A percentile compares a stretch with the other conserved stretches of the same genome.
phyloP scores from a whole-genome alignment of 371 early-diverging fungal genomes.

The Mortierella sp. region DNA sequence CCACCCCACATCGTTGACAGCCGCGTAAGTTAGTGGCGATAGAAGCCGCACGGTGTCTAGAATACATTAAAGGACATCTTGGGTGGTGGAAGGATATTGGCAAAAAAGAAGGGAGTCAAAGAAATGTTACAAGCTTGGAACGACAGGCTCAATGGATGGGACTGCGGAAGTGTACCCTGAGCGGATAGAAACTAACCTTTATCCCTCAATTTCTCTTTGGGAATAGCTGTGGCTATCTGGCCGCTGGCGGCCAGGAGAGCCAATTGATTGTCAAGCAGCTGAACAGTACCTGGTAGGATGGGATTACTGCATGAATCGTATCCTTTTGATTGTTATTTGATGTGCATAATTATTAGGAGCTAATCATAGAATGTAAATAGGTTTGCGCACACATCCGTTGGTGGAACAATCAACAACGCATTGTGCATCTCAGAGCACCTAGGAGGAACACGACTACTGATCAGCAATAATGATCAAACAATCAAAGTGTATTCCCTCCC shows the following conservation, averaged over 20 bases:
- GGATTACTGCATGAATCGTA: background rate
- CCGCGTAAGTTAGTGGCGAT: constrained; percentile 33
- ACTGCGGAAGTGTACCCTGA: constrained; percentile 14
- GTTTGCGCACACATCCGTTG: constrained; percentile 80
- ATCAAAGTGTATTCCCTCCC: constrained; percentile 90
- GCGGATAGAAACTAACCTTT: constrained; percentile 6
- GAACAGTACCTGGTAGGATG: constrained; percentile 72
- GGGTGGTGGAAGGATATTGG: too few relatives aligned
- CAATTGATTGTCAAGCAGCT: constrained; percentile 88
- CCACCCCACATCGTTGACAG: constrained; percentile 77
- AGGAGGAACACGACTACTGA: constrained; percentile 76
- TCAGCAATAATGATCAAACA: constrained; percentile 95
- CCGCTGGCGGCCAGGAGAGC: constrained; percentile 91
- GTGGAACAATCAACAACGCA: constrained; percentile 93
- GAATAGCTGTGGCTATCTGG: constrained; percentile 79
- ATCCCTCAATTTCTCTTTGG: background rate
- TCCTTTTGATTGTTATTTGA: background rate
- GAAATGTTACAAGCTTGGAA: constrained; percentile 5
- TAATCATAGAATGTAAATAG: constrained; percentile 48
- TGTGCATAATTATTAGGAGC: background rate
- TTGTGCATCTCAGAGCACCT: constrained; percentile 79
- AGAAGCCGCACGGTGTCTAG: too few relatives aligned
- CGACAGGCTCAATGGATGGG: background rate
- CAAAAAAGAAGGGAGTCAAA: background rate
- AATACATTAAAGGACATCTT: too few relatives aligned